A percentile compares a stretch with the other conserved stretches of the same genome.
Conservation (phyloP, 805 yeast genomes). For the Hanseniaspora jakobsenii region DNA sequence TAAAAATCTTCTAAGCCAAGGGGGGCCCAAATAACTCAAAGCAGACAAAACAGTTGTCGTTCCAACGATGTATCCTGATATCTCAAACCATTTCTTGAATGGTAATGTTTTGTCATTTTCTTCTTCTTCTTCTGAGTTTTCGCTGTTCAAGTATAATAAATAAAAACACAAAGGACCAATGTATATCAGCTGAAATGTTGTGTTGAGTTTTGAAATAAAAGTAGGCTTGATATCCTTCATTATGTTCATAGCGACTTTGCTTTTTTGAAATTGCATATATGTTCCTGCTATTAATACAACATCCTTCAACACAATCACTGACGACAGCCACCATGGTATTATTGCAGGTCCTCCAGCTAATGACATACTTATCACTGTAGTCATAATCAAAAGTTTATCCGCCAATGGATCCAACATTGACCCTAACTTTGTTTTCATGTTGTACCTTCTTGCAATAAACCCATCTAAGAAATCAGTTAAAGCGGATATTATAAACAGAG, state of each 20-base stretch:
- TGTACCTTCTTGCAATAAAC: slow-evolving; percentile 68
- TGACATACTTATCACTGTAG: slow-evolving; percentile 67
- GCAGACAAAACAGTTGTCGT: slow-evolving; percentile 71
- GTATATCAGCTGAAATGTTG: slow-evolving; percentile 85
- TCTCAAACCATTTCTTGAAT: slow-evolving; percentile 22
- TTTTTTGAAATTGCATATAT: slow-evolving; percentile 24
- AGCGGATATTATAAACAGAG: slow-evolving; percentile 72
- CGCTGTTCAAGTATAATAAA: slow-evolving; percentile 12
- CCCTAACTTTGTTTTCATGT: slow-evolving; percentile 71
- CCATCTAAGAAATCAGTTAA: slow-evolving; percentile 90
- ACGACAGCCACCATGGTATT: slow-evolving; percentile 62
- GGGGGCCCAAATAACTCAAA: slow-evolving; percentile 43
- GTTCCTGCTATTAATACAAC: slow-evolving; percentile 60
- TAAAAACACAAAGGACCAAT: slow-evolving; percentile 40
- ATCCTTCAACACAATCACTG: slow-evolving; percentile 74
- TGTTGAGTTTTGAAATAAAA: slow-evolving; percentile 71
- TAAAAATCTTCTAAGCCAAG: slow-evolving; percentile 47
- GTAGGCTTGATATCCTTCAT: slow-evolving; percentile 62
- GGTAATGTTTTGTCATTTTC: neutral
- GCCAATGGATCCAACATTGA: slow-evolving; percentile 92
- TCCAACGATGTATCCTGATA: slow-evolving; percentile 46
- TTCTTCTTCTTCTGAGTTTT: slow-evolving; percentile 15
- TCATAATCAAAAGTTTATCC: slow-evolving; percentile 80
- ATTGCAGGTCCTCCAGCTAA: slow-evolving; percentile 36
- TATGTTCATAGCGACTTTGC: slow-evolving; percentile 33